Evolutionary conservation across 1,284 basidiomycete genomes (phyloP).

Genomic region (Chalciporus sp.): DNA sequence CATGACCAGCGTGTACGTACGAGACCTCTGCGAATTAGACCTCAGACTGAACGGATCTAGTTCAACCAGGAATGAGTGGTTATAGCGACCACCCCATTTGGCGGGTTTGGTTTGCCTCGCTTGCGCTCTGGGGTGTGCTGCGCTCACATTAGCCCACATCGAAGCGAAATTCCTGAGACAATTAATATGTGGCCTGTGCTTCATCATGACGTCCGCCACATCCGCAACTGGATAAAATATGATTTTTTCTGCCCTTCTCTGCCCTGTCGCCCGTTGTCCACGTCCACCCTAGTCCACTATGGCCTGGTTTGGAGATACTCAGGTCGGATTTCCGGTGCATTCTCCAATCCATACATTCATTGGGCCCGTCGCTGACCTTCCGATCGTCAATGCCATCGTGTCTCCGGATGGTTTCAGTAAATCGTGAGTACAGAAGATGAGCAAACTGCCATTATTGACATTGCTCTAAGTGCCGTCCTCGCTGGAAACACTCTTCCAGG

Average conservation of each 20-base stretch:
- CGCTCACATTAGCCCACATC: background rate
- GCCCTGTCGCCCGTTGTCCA: too few relatives aligned
- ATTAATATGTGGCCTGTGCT: background rate
- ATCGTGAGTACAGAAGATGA: constrained; percentile 9
- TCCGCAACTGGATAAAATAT: background rate
- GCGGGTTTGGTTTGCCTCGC: background rate
- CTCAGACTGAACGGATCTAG: background rate
- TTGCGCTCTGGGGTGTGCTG: background rate
- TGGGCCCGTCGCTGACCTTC: constrained; percentile 29
- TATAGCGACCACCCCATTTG: too few relatives aligned
- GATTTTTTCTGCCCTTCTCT: background rate
- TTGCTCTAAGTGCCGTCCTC: constrained; percentile 7
- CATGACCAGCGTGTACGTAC: too few relatives aligned
- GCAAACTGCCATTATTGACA: background rate
- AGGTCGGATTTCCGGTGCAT: background rate
- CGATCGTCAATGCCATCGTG: constrained; percentile 33
- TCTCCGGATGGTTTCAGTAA: constrained; percentile 34
- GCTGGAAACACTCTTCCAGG: constrained; percentile 31
- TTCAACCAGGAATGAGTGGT: background rate
- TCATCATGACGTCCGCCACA: too few relatives aligned
- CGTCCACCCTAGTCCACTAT: background rate
- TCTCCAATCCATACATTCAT: constrained; percentile 5
- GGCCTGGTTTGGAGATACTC: background rate
- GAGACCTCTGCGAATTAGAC: too few relatives aligned
- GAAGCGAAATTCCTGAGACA: background rate